Conservation (phyloP, 805 yeast genomes). For the Candida sphagnicola region DNA sequence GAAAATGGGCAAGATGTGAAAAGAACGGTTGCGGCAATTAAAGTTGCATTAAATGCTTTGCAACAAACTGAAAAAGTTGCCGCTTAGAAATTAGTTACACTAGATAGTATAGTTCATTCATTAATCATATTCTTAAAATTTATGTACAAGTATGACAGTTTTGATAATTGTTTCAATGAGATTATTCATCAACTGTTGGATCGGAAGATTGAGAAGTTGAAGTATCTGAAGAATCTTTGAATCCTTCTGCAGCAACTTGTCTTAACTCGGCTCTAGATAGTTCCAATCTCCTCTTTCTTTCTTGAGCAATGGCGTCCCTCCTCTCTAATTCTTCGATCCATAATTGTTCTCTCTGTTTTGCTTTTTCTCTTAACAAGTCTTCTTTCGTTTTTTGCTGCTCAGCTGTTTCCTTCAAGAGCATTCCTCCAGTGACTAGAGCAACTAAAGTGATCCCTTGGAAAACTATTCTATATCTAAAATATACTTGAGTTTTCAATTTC, state of each 20-base stretch:
- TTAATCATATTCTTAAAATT: conserved; percentile 2
- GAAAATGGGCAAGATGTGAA: conserved; percentile 6
- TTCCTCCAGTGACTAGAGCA: conserved; percentile 80
- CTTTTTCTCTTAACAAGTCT: conserved; percentile 68
- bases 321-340: conserved; percentile 92
- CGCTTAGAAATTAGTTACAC: no score
- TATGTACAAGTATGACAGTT: neutral
- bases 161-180: neutral
- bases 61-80: neutral
- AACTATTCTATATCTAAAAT: conserved; percentile 87
- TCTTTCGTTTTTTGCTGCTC: conserved; percentile 51
- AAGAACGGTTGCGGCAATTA: conserved; percentile 5
- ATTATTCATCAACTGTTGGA: neutral
- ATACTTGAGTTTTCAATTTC: conserved; percentile 70
- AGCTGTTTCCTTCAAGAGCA: conserved; percentile 54
- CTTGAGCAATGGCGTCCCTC: conserved; percentile 70
- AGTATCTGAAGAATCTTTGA: conserved; percentile 9
- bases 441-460: conserved; percentile 80
- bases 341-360: conserved; percentile 74
- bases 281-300: conserved; percentile 65
- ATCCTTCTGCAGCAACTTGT: conserved; percentile 32
- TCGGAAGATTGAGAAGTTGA: neutral
- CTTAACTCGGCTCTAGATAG: conserved; percentile 44
- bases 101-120: conserved; percentile 1
- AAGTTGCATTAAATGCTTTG: conserved; percentile 3